Percentiles rank a stretch among this genome's conserved stretches.
phyloP scores from a whole-genome alignment of 371 early-diverging fungal species.

The Mortierella sp. region DNA sequence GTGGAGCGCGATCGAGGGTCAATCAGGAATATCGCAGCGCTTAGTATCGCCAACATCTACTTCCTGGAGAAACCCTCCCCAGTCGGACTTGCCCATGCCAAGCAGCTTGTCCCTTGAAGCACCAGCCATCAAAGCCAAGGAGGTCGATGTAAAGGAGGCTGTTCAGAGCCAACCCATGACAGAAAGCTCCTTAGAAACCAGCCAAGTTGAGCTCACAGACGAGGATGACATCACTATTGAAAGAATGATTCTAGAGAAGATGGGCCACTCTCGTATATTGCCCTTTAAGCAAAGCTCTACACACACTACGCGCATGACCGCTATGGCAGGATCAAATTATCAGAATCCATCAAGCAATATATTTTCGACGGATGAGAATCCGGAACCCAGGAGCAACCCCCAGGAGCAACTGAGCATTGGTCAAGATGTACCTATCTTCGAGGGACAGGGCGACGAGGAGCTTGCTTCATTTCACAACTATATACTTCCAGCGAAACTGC shows the following conservation, averaged over 20 bases:
- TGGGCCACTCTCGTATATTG: background rate
- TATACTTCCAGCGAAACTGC: slow-evolving; percentile 20
- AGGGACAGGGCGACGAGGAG: background rate
- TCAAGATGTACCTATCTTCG: background rate
- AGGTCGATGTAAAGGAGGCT: background rate
- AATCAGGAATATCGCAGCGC: background rate
- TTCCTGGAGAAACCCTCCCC: slow-evolving; percentile 35
- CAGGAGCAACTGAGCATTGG: background rate
- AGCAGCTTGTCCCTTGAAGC: slow-evolving; percentile 1
- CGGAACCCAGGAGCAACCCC: background rate
- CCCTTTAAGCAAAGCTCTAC: background rate
- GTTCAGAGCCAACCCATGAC: background rate
- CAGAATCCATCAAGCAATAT: background rate
- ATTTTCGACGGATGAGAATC: background rate
- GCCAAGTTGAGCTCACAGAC: slow-evolving; percentile 13
- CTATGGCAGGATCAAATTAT: background rate
- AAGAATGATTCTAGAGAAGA: slow-evolving; percentile 5
- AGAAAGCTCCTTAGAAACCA: background rate
- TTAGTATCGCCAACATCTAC: background rate
- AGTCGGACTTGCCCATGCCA: slow-evolving; percentile 15
- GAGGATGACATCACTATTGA: slow-evolving; percentile 21
- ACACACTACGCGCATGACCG: background rate
- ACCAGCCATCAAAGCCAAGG: too few relatives aligned
- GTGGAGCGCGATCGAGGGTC: background rate
- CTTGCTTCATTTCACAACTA: background rate